Base-by-base conservation (phyloP, 1,139 yeast genomes). In the Pichiaceae sp. region DNA sequence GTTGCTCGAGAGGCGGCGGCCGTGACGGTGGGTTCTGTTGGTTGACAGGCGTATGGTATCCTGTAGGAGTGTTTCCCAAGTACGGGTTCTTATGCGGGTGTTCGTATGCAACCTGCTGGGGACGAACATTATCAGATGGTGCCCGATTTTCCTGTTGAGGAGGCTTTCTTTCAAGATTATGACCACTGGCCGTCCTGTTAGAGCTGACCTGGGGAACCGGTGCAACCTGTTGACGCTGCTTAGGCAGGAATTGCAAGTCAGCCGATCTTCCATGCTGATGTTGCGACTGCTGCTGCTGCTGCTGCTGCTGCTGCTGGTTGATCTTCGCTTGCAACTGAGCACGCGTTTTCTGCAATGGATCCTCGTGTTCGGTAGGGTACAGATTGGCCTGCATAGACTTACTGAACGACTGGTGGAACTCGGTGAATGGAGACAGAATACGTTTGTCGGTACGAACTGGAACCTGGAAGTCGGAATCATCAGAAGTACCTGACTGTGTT, bases 381-480 rank as follows among this genome's bases (percentile, higher is more conserved):
- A 38, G 15, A 24, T 43, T 46, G 6, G 38, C 38, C 29, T 42
- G 39, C 40, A 56, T 42, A 1, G 60, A 47, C 40, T 54, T 55
- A 29, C 59, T 57, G 46, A 69, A 70, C 39, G 70, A 71, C 33
- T 64, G 63, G 46, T 67, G 68, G 53, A 74, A 71, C 43, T 72
- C 77, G 27, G 70, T 56, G 49, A 71, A 73, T 43, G 75, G 78
- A 1, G 79, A 57, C 20, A 56, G 34, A 8, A 46, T 46, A 8
- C 29, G 5, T 19, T 19, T 25, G 16, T 3, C 23, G 4, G 31
- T 29, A 16, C 29, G 26, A 3, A 29, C 38, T 7, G 46, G 43
- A 16, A 37, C 38, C 18, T 38, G 49, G 34, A 38, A 42, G 21
- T 43, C 48, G 15, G 37, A 36, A 27, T 42, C 45, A 12, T 41